phyloP scores from a whole-genome alignment of 768 basidiomycete species.

The Termitomyces sp. region DNA sequence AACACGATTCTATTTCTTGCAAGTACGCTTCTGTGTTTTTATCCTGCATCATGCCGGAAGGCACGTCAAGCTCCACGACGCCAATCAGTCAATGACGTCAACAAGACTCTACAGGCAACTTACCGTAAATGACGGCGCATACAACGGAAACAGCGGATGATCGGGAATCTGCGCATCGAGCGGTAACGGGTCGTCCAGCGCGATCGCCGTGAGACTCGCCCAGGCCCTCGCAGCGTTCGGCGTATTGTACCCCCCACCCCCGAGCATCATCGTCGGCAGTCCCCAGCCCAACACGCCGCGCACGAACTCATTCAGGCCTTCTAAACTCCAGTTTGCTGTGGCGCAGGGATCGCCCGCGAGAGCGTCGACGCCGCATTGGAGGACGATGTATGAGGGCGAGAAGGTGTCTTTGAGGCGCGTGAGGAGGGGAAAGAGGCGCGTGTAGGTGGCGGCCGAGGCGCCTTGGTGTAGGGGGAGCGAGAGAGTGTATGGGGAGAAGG shows the following conservation, averaged over 20 bases:
- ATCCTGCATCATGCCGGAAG: slow-evolving; percentile 68
- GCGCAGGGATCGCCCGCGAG: slow-evolving; percentile 80
- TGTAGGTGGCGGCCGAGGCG: slow-evolving; percentile 58
- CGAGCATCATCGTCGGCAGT: slow-evolving; percentile 45
- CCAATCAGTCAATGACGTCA: background rate
- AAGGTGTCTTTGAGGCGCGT: slow-evolving; percentile 57
- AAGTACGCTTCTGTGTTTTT: slow-evolving; percentile 63
- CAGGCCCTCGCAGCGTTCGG: slow-evolving; percentile 85
- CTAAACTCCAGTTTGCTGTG: slow-evolving; percentile 68
- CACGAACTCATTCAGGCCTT: slow-evolving; percentile 62
- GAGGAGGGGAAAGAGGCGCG: slow-evolving; percentile 57
- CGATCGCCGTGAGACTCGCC: slow-evolving; percentile 74
- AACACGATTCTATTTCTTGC: slow-evolving; percentile 33
- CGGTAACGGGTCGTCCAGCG: slow-evolving; percentile 50
- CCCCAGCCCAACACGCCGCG: slow-evolving; percentile 13
- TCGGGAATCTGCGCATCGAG: slow-evolving; percentile 71
- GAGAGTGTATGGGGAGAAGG: slow-evolving; percentile 63
- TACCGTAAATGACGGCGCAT: slow-evolving; percentile 70
- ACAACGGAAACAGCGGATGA: slow-evolving; percentile 64
- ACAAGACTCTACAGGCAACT: background rate
- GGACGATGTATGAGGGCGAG: slow-evolving; percentile 68
- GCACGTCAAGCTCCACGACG: slow-evolving; percentile 52
- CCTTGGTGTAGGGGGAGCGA: slow-evolving; percentile 76
- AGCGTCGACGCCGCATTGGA: slow-evolving; percentile 88
- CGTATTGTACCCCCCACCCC: slow-evolving; percentile 83